Conservation (phyloP, 805 yeast genomes). For the Maudiozyma bulderi region DNA sequence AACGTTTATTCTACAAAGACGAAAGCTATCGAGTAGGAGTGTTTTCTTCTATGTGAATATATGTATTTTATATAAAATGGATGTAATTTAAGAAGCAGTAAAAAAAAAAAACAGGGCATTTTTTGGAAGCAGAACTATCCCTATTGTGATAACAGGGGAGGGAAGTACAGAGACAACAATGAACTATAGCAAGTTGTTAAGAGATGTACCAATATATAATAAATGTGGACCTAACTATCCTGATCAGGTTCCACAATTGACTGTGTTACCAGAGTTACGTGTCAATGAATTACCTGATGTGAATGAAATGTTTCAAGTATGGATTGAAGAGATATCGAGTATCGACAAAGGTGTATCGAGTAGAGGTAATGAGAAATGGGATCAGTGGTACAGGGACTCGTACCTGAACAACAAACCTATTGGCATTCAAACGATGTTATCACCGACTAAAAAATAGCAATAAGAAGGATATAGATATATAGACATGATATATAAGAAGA, state of each 20-base stretch:
- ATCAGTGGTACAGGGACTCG: conserved; percentile 17
- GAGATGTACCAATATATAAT: conserved; percentile 18
- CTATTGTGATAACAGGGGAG: neutral
- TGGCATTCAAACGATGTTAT: conserved; percentile 16
- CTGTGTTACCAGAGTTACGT: conserved; percentile 11
- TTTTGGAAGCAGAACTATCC: neutral
- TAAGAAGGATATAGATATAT: neutral
- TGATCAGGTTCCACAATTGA: conserved; percentile 2
- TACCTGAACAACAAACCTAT: conserved; percentile 24
- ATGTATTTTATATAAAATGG: neutral
- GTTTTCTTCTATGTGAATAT: neutral
- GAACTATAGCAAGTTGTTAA: conserved; percentile 8
- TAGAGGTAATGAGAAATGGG: conserved; percentile 11
- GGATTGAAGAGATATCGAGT: conserved; percentile 16
- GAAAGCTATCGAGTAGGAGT: conserved; percentile 8
- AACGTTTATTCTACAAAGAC: conserved; percentile 12
- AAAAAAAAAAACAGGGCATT: neutral
- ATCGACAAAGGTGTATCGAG: too few species aligned
- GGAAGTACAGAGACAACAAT: neutral
- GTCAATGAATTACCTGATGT: conserved; percentile 13
- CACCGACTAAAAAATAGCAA: conserved; percentile 9
- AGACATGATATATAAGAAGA: neutral
- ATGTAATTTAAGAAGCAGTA: neutral
- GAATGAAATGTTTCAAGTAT: conserved; percentile 19
- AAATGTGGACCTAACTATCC: conserved; percentile 18